Conservation (phyloP, 108 stramenopile species). For the Thalassiosira profunda region DNA sequence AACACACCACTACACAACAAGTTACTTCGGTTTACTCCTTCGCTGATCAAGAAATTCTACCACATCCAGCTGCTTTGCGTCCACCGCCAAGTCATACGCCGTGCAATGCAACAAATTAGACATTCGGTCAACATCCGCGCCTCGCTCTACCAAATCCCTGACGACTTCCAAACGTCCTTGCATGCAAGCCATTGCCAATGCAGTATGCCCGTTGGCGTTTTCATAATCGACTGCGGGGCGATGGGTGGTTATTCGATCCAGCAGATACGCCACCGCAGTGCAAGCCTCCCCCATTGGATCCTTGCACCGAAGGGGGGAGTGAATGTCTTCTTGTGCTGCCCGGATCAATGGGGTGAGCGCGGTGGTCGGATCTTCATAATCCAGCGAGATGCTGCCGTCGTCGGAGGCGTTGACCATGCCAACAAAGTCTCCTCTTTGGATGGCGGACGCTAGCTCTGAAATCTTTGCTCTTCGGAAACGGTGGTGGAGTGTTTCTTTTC, state of each 20-base stretch:
- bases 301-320: conserved; percentile 7
- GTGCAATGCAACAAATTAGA: too few species aligned
- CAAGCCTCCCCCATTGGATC: conserved; percentile 10
- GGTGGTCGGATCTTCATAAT: conserved; percentile 19
- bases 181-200: conserved; percentile 27
- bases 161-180: conserved; percentile 19
- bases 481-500: conserved; percentile 20
- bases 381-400: conserved; percentile 23
- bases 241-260: conserved; percentile 31
- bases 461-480: conserved; percentile 7
- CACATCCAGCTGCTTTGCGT: conserved; percentile 1
- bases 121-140: conserved; percentile 29
- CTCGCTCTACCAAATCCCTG: conserved; percentile 33
- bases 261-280: conserved; percentile 33
- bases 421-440: conserved; percentile 21
- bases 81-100: conserved; percentile 3
- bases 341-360: conserved; percentile 41
- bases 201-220: conserved; percentile 36
- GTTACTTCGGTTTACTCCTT: too few species aligned
- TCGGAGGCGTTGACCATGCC: conserved; percentile 33
- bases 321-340: conserved; percentile 28
- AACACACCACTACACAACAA: too few species aligned
- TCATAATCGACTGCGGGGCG: conserved; percentile 42
- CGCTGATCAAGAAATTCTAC: conserved; percentile 12
- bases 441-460: conserved; percentile 22